Evolutionary conservation across 371 early-diverging fungal genomes (phyloP), one percentile per base, ranked within the genome.

Genomic region (Basidiobolus meristosporus): DNA sequence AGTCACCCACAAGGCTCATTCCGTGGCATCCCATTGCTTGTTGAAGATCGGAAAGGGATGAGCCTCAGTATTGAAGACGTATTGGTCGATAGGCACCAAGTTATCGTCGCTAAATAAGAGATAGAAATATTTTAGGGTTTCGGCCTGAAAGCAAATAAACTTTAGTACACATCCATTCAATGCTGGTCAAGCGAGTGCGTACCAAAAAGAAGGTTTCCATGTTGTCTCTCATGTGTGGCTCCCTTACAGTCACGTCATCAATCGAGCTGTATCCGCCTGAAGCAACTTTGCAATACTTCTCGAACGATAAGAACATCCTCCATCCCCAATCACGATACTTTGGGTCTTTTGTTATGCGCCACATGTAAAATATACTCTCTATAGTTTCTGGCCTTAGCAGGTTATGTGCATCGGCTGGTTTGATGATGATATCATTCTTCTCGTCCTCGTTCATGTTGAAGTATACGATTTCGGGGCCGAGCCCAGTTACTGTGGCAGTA

Each of bases 101-200:
- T 60, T 44, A 36, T 65, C 60, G 2, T 72, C 60, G 14, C 73
- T 65, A 58, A 91, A 93, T 29, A 92, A 55, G 20, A 90, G 59
- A 49, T 86, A 92, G 31, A 93, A 62, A 50, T 93, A 97, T 53
- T 97, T 97, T 39, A 97, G 68, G 0, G 95, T 92, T 54, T 97
- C 97, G 0, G 86, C 89, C 54, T 84, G 43, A 50, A 77, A 76
- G 48, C 38, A 44, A 33, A 28, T 18, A 16, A 26, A 31, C 21
- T 26, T 32, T 20, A 4, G 18, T 34, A n/a, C n/a, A n/a, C n/a
- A n/a, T 34, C 7, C 5, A 16, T 16, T 16, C 15, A n/a, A 28
- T 15, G 29, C 28, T 26, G 11, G 14, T 39, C n/a, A 36, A 40
- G 10, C n/a, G 6, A 28, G 31, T 38, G 42, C 48, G 53, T 51